phyloP scores from a whole-genome alignment of 192 early-diverging fungal genomes.

The Dispira simplex region DNA sequence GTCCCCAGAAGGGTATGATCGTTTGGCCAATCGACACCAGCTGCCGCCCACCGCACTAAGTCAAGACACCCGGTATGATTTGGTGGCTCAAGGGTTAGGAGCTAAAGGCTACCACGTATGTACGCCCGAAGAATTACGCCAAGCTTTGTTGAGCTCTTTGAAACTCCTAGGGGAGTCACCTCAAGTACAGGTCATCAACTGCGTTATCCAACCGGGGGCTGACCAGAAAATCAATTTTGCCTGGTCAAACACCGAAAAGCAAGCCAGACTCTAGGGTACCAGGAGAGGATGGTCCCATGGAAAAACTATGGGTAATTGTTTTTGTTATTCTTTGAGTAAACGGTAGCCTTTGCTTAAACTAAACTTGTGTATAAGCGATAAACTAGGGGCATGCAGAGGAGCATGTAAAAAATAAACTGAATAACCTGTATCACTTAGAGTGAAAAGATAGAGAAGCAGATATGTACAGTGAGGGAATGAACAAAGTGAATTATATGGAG shows the following conservation, averaged over 20 bases:
- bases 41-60: constrained; percentile 45
- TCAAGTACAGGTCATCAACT: constrained; percentile 46
- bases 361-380: too few relatives aligned
- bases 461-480: too few relatives aligned
- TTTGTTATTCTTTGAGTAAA: too few relatives aligned
- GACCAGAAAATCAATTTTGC: constrained; percentile 26
- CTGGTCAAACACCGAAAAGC: not conserved
- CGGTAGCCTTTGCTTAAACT: too few relatives aligned
- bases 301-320: too few relatives aligned
- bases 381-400: too few relatives aligned
- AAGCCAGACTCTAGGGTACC: not conserved
- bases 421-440: too few relatives aligned
- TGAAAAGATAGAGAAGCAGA: too few relatives aligned
- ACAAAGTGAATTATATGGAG: too few relatives aligned
- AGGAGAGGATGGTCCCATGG: too few relatives aligned
- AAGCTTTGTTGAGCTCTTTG: constrained; percentile 30
- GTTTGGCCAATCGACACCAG: constrained; percentile 16
- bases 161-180: constrained; percentile 10
- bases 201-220: constrained; percentile 44
- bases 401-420: too few relatives aligned
- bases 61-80: constrained; percentile 49
- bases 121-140: constrained; percentile 35
- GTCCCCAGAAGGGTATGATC: constrained; percentile 26
- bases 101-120: constrained; percentile 39
- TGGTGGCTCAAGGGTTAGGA: constrained; percentile 49